Evolutionary conservation across 495 filamentous ascomycete genomes (phyloP).

Genomic region (Aspergillus homomorphus): DNA sequence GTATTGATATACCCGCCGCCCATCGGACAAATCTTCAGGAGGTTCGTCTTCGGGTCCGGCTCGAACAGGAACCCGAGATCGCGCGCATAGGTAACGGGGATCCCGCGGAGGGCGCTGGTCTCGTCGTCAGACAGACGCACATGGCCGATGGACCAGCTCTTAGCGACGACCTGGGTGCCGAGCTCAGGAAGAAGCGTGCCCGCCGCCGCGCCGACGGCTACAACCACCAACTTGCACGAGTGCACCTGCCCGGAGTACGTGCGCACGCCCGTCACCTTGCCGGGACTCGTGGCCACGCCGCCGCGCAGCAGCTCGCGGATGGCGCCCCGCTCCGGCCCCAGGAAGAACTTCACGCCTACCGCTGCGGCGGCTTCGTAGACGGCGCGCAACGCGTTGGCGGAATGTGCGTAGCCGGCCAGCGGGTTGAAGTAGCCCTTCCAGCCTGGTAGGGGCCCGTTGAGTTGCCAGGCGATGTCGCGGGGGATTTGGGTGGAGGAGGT

Average conservation of each 20-base stretch:
- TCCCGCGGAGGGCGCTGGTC: slow-evolving; percentile 46
- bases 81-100: slow-evolving; percentile 53
- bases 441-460: slow-evolving; percentile 45
- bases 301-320: slow-evolving; percentile 27
- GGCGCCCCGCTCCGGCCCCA: slow-evolving; percentile 25
- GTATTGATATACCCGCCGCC: slow-evolving; percentile 54
- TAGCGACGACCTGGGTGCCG: slow-evolving; percentile 43
- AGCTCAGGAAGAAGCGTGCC: slow-evolving; percentile 38
- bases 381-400: slow-evolving; percentile 40
- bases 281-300: neutral
- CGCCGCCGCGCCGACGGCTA: slow-evolving; percentile 43
- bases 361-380: slow-evolving; percentile 27
- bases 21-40: slow-evolving; percentile 54
- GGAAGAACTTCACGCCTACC: slow-evolving; percentile 36
- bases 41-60: slow-evolving; percentile 50
- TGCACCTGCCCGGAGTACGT: slow-evolving; percentile 38
- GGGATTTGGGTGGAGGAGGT: slow-evolving; percentile 35
- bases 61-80: slow-evolving; percentile 61
- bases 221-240: slow-evolving; percentile 35
- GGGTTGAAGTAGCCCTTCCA: slow-evolving; percentile 57
- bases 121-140: slow-evolving; percentile 52
- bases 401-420: slow-evolving; percentile 51
- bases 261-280: slow-evolving; percentile 32
- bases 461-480: slow-evolving; percentile 36
- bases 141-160: slow-evolving; percentile 52